Evolutionary conservation across 495 filamentous ascomycete genomes (phyloP), one percentile per base, ranked within the genome.

Genomic region (Pseudotulostoma volvatum): DNA sequence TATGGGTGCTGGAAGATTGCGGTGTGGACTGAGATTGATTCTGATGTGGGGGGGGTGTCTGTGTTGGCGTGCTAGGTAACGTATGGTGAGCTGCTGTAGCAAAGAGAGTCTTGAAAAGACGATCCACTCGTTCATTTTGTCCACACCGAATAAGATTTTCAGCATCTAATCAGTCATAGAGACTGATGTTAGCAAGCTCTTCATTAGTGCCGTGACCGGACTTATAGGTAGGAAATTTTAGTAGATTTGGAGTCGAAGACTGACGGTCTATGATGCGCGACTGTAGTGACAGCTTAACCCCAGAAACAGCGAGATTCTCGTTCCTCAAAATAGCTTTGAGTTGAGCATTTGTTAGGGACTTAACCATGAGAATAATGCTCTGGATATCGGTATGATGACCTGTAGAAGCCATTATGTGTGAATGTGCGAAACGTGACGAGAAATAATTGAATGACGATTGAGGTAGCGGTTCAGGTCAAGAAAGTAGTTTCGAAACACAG

Each of bases 261-360:
- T 55, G 63, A 95, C 90, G 71, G 18, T 70, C 52, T 43, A 77
- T 74, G 34, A 95, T 77, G 42, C 87, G 77, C 18, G 58, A 55
- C 54, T 93, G 85, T 31, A 96, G 60, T 14, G 77, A 67, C 18
- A 73, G 66, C 60, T 97, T 97, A 42, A 84, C 74, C 7, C 90
- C 90, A 18, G 73, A 80, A 30, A 82, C 76, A 23, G 67, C 62
- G 13, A 88, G 66, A 18, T 73, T 68, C 53, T 88, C 79, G 39
- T 61, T 59, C 31, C 69, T 71, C 47, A 86, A 73, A 45, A 95
- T 78, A 11, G 61, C 54, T 42, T 84, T 81, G 30, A 97, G 71
- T 37, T 79, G 70, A 19, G 66, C 67, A 54, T 87, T 87, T 43
- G 81, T 67, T 23, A 79, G 55, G 9, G 59, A 67, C 51, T 77